Evolutionary conservation across 1,139 yeast genomes (phyloP).

Genomic region (Blastobotrys persicus): DNA sequence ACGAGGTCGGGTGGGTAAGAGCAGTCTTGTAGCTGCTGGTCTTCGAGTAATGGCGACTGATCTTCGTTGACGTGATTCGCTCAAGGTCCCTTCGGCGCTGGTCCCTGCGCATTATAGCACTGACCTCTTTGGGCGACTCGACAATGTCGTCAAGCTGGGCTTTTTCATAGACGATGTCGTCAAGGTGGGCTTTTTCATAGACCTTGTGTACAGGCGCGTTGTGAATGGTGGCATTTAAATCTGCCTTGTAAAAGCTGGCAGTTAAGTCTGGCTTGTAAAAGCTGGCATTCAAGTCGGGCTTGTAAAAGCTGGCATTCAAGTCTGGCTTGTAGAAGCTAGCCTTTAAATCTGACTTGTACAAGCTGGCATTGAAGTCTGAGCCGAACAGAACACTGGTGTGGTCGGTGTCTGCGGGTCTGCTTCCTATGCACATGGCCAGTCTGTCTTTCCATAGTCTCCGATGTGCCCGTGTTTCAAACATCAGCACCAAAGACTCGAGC

Average conservation of each 20-base stretch:
- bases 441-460: slow-evolving; percentile 19
- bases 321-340: too few species aligned
- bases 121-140: slow-evolving; percentile 1
- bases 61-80: background rate
- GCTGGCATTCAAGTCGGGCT: too few species aligned
- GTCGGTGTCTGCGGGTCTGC: slow-evolving; percentile 14
- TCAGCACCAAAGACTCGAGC: slow-evolving; percentile 13
- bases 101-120: background rate
- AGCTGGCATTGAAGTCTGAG: background rate
- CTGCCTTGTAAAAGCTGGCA: too few species aligned
- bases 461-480: slow-evolving; percentile 10
- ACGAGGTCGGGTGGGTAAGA: background rate
- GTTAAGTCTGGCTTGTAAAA: too few species aligned
- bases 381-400: background rate
- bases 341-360: too few species aligned
- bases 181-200: too few species aligned
- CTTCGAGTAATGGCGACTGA: background rate
- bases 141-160: slow-evolving; percentile 2
- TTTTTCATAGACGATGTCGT: too few species aligned
- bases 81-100: background rate
- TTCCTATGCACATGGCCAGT: slow-evolving; percentile 14
- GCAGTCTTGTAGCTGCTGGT: background rate
- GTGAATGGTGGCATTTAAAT: too few species aligned
- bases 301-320: too few species aligned
- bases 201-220: too few species aligned